Conservation (phyloP, 2,329 filamentous ascomycete genomes). For the Fusarium sp. region DNA sequence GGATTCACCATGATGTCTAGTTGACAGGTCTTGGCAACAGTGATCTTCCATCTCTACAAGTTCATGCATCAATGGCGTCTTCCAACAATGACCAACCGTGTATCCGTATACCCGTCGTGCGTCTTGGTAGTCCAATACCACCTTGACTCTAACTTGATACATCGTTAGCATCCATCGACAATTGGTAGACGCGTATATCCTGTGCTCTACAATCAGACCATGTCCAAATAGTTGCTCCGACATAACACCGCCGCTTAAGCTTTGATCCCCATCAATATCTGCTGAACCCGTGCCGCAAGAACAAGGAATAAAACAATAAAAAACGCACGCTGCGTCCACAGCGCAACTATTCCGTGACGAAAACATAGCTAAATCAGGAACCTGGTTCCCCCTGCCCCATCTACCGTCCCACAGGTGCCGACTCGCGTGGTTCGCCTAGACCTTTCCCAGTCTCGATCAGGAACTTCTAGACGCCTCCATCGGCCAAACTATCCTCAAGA, state of each 20-base stretch:
- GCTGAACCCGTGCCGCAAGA: background rate
- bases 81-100: background rate
- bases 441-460: conserved; percentile 16
- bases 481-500: background rate
- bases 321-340: background rate
- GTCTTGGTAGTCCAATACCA: background rate
- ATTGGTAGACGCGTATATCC: background rate
- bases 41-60: background rate
- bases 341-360: background rate
- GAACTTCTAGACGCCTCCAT: conserved; percentile 28
- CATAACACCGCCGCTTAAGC: background rate
- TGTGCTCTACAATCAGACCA: background rate
- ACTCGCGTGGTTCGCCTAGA: conserved; percentile 7
- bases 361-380: background rate
- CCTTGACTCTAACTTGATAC: background rate
- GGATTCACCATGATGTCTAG: too few species aligned
- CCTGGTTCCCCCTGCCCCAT: conserved; percentile 5
- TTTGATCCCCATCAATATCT: background rate
- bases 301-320: background rate
- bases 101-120: background rate
- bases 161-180: background rate
- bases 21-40: background rate
- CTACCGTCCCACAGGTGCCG: conserved; percentile 14
- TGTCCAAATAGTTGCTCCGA: background rate
- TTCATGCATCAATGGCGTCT: background rate